Evolutionary conservation across 352 stramenopile species (phyloP).

Genomic region (Pythium aquatile): DNA sequence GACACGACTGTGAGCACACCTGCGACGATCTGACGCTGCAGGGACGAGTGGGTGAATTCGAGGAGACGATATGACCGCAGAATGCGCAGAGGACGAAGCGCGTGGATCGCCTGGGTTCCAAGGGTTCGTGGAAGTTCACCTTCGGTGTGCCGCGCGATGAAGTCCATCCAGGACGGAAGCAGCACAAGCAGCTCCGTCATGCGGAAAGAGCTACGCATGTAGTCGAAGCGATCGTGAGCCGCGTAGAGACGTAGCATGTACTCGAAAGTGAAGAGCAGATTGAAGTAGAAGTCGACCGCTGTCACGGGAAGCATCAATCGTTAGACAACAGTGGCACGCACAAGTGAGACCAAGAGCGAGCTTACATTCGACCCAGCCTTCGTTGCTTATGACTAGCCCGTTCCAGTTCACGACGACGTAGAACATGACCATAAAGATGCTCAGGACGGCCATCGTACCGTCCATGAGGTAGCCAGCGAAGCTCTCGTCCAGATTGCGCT

Average conservation of each 20-base stretch:
- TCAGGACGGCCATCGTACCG: constrained; percentile 46
- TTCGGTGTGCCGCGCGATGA: constrained; percentile 1
- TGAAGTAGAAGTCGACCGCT: constrained; percentile 61
- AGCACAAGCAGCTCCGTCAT: constrained; percentile 62
- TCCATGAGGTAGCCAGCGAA: constrained; percentile 44
- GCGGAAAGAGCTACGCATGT: constrained; percentile 47
- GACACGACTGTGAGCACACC: constrained; percentile 64
- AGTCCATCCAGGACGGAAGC: constrained; percentile 54
- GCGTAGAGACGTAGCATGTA: constrained; percentile 62
- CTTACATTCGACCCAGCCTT: constrained; percentile 52
- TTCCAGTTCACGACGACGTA: constrained; percentile 70
- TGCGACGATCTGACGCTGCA: constrained; percentile 65
- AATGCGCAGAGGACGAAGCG: constrained; percentile 61
- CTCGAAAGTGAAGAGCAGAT: constrained; percentile 69
- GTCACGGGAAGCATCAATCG: background rate
- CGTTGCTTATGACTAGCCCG: constrained; percentile 27
- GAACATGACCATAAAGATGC: constrained; percentile 61
- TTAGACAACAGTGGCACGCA: too few species aligned
- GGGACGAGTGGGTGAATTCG: constrained; percentile 68
- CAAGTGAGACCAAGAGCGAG: background rate
- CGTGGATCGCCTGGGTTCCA: constrained; percentile 27
- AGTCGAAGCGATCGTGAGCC: constrained; percentile 61
- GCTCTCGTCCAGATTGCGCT: constrained; percentile 73
- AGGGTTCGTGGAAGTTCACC: constrained; percentile 10
- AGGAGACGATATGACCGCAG: constrained; percentile 71